phyloP scores from a whole-genome alignment of 1,284 basidiomycete genomes.

The Leccinum cinnamomeum region DNA sequence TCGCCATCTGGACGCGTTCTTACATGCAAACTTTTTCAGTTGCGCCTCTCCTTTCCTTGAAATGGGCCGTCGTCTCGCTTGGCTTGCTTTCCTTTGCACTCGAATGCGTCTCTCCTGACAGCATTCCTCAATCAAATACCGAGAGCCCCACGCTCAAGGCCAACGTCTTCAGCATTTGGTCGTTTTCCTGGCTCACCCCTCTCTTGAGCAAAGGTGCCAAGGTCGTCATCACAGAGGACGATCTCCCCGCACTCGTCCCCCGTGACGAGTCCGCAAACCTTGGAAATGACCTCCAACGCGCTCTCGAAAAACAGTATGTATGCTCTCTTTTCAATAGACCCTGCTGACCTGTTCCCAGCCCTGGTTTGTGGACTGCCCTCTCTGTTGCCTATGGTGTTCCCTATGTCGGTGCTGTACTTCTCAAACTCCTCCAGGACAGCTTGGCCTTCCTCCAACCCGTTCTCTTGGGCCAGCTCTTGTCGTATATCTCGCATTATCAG shows the following conservation, averaged over 20 bases:
- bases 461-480: constrained; percentile 77
- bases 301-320: constrained; percentile 60
- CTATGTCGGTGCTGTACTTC: constrained; percentile 63
- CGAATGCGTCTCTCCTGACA: constrained; percentile 74
- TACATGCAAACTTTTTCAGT: constrained; percentile 23
- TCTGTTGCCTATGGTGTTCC: constrained; percentile 78
- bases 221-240: constrained; percentile 71
- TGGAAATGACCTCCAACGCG: constrained; percentile 59
- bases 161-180: constrained; percentile 80
- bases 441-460: constrained; percentile 90
- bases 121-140: constrained; percentile 45
- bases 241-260: constrained; percentile 67
- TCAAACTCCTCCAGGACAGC: constrained; percentile 80
- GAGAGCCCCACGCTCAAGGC: constrained; percentile 80
- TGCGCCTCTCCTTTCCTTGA: constrained; percentile 45
- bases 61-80: constrained; percentile 47
- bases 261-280: constrained; percentile 75
- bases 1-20: constrained; percentile 67
- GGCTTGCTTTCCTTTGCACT: constrained; percentile 62
- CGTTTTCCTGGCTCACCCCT: constrained; percentile 79
- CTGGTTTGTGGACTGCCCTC: constrained; percentile 70
- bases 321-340: background rate
- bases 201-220: constrained; percentile 70
- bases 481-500: constrained; percentile 81
- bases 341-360: constrained; percentile 16